Evolutionary conservation across 2,329 filamentous ascomycete genomes (phyloP).

Genomic region (Alternaria triticimaculans): DNA sequence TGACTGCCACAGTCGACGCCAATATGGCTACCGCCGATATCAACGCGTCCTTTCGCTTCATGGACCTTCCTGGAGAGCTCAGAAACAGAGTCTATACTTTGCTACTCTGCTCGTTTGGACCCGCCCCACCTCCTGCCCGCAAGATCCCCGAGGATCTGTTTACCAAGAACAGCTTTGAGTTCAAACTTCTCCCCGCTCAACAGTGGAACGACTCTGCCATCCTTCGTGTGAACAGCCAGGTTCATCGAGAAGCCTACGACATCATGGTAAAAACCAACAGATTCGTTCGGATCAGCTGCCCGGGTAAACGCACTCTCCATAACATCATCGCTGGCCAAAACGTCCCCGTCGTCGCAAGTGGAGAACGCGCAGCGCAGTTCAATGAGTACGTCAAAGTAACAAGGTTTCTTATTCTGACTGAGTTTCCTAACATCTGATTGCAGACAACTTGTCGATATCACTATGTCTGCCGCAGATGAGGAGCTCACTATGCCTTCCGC

Average conservation of each 20-base stretch:
- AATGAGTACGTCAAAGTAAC: neutral
- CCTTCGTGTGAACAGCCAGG: neutral
- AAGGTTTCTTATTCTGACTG: neutral
- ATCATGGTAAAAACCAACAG: neutral
- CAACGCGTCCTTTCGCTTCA: constrained; percentile 7
- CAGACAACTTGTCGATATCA: neutral
- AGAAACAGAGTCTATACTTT: constrained; percentile 23
- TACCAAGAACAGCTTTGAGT: accelerated
- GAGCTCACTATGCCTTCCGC: too few species aligned
- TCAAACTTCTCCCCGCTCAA: neutral
- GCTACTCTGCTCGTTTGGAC: neutral
- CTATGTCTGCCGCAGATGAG: too few species aligned
- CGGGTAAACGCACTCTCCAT: neutral
- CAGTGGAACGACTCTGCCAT: neutral
- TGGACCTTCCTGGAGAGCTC: constrained; percentile 17
- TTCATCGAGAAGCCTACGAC: neutral
- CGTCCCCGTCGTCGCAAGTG: accelerated
- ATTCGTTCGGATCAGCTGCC: neutral
- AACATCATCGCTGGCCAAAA: neutral
- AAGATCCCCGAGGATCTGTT: accelerated
- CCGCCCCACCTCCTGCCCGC: accelerated
- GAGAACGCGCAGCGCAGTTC: neutral
- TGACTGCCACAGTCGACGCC: neutral
- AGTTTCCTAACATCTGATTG: neutral
- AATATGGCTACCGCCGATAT: neutral